Evolutionary conservation across 2,329 filamentous ascomycete genomes (phyloP).

Genomic region (Fusarium tupiense): DNA sequence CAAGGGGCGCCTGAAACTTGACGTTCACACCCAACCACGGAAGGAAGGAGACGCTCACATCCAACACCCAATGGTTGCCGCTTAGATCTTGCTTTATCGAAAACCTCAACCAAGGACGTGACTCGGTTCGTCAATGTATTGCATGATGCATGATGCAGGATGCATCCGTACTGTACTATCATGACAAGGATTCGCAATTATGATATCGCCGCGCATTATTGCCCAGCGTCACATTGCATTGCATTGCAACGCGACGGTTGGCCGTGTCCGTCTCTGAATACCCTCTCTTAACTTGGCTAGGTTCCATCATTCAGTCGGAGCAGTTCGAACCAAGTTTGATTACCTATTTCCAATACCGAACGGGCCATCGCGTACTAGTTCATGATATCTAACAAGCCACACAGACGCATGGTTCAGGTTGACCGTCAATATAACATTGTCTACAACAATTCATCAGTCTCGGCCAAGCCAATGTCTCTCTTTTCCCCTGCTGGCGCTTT

Average conservation of each 20-base stretch:
- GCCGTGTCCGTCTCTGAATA: background rate
- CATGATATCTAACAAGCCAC: constrained; percentile 13
- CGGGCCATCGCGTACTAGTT: background rate
- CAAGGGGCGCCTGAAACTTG: constrained; percentile 34
- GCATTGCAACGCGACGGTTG: background rate
- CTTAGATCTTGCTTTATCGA: constrained; percentile 30
- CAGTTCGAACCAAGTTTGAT: background rate
- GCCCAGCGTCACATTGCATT: background rate
- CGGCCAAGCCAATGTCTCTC: constrained; percentile 30
- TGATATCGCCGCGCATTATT: constrained; percentile 4
- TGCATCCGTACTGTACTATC: background rate
- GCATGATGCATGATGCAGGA: constrained; percentile 5
- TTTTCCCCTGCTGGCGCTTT: constrained; percentile 32
- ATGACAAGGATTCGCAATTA: constrained; percentile 1
- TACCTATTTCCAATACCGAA: background rate
- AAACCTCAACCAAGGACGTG: constrained; percentile 10
- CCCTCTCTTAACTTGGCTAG: background rate
- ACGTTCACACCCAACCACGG: constrained; percentile 1
- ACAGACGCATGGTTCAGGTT: constrained; percentile 18
- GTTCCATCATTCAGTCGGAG: background rate
- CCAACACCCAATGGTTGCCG: constrained; percentile 7
- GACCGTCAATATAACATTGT: constrained; percentile 8
- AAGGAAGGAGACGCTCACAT: background rate
- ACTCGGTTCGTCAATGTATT: constrained; percentile 1
- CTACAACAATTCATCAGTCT: constrained; percentile 11